Percentiles rank a stretch among this genome's conserved stretches.
Conservation (phyloP, 768 basidiomycete species). For the Mycena belliarum region DNA sequence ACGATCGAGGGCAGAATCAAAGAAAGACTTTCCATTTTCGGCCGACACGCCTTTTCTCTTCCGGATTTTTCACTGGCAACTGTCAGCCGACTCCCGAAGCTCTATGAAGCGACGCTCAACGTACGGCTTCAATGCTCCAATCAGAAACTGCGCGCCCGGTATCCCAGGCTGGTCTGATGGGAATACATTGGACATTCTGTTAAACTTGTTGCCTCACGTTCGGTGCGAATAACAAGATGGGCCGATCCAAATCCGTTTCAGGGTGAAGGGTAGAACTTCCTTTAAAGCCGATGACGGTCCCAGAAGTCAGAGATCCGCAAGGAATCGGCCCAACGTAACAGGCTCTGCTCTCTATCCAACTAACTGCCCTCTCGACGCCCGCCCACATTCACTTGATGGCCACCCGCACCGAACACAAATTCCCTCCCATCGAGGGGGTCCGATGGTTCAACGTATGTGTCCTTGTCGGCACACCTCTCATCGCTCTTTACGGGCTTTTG, state of each 20-base stretch:
- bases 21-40: slow-evolving; percentile 5
- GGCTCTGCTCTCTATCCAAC: slow-evolving; percentile 3
- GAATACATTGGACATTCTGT: background rate
- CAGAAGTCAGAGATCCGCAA: slow-evolving; percentile 18
- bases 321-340: slow-evolving; percentile 18
- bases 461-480: slow-evolving; percentile 66
- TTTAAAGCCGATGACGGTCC: slow-evolving; percentile 20
- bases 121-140: too few relatives aligned
- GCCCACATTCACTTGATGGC: slow-evolving; percentile 2
- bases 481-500: slow-evolving; percentile 71
- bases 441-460: slow-evolving; percentile 80
- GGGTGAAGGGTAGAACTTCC: slow-evolving; percentile 11
- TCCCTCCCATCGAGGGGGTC: slow-evolving; percentile 56
- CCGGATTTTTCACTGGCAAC: background rate
- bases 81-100: slow-evolving; percentile 5
- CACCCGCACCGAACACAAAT: slow-evolving; percentile 21
- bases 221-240: slow-evolving; percentile 15
- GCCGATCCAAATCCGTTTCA: slow-evolving; percentile 14
- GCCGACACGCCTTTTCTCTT: background rate
- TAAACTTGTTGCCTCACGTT: slow-evolving; percentile 10
- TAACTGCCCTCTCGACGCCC: background rate
- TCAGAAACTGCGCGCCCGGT: background rate
- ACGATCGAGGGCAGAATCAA: background rate
- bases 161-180: background rate
- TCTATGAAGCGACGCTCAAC: too few relatives aligned